Conservation (phyloP, 192 early-diverging fungal species). For the Backusella morwellensis region DNA sequence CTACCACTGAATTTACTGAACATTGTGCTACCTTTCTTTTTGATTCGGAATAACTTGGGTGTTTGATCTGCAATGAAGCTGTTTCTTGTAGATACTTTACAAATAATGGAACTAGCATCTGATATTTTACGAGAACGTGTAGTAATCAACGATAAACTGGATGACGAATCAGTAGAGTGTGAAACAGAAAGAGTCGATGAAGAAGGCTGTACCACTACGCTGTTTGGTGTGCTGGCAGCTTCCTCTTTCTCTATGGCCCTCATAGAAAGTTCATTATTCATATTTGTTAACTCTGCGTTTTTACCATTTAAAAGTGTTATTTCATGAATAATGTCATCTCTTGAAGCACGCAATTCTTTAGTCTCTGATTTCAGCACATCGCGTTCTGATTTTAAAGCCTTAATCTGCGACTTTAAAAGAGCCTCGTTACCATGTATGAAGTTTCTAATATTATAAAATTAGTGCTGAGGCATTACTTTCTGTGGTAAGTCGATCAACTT, state of each 20-base stretch:
- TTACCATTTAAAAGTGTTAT: conserved; percentile 50
- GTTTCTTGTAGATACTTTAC: conserved; percentile 1
- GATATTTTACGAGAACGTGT: conserved; percentile 6
- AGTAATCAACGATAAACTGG: conserved; percentile 8
- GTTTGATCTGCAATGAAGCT: conserved; percentile 16
- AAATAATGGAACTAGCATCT: background rate
- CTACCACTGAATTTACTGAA: conserved; percentile 30
- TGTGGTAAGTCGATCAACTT: conserved; percentile 31
- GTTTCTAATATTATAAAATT: background rate
- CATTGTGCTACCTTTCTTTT: conserved; percentile 44
- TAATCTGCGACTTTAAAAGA: conserved; percentile 44
- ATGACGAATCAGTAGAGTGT: conserved; percentile 4
- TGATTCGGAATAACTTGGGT: conserved; percentile 57
- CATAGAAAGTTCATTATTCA: conserved; percentile 56
- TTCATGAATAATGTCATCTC: conserved; percentile 52
- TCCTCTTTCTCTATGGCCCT: conserved; percentile 35
- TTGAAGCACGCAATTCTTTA: conserved; percentile 30
- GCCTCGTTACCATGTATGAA: conserved; percentile 38
- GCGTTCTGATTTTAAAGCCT: conserved; percentile 42
- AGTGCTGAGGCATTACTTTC: conserved; percentile 22
- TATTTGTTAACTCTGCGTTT: conserved; percentile 50
- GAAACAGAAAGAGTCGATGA: conserved; percentile 2
- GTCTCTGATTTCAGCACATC: conserved; percentile 47
- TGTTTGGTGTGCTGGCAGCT: conserved; percentile 13
- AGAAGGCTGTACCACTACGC: conserved; percentile 32